Evolutionary conservation across 2,329 filamentous ascomycete genomes (phyloP).

Genomic region (Dendryphion nanum): DNA sequence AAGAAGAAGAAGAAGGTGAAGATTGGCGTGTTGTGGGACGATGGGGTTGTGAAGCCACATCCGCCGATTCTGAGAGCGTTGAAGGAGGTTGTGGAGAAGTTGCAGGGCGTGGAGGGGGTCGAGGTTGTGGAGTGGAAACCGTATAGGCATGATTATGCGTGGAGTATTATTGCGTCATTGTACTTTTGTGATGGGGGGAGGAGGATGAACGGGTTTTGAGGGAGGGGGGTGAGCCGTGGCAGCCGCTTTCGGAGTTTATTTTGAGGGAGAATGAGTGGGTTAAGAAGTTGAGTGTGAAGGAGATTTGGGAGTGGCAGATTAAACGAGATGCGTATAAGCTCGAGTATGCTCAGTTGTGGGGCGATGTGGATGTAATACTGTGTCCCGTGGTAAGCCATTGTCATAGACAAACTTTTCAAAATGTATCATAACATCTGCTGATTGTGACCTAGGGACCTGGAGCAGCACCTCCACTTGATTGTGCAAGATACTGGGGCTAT

Average conservation of each 20-base stretch:
- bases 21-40: constrained; percentile 62
- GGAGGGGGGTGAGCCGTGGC: constrained; percentile 54
- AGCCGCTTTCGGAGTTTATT: constrained; percentile 59
- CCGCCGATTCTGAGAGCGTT: constrained; percentile 61
- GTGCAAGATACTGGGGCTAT: constrained; percentile 61
- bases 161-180: constrained; percentile 36
- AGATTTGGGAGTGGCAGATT: constrained; percentile 40
- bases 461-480: constrained; percentile 50
- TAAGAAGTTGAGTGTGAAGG: constrained; percentile 30
- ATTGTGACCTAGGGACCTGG: constrained; percentile 48
- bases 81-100: constrained; percentile 42
- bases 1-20: constrained; percentile 49
- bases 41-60: constrained; percentile 63
- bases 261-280: constrained; percentile 51
- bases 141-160: constrained; percentile 47
- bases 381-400: constrained; percentile 47
- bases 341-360: constrained; percentile 44
- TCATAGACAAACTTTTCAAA: no score
- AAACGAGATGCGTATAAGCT: constrained; percentile 41
- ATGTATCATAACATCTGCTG: no score
- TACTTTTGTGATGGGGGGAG: constrained; percentile 57
- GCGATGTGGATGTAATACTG: constrained; percentile 55
- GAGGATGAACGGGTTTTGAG: constrained; percentile 50
- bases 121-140: constrained; percentile 52
- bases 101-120: constrained; percentile 48